Evolutionary conservation across 148 eudicot species (phyloP).

Genomic region (Simmondsia chinensis): DNA sequence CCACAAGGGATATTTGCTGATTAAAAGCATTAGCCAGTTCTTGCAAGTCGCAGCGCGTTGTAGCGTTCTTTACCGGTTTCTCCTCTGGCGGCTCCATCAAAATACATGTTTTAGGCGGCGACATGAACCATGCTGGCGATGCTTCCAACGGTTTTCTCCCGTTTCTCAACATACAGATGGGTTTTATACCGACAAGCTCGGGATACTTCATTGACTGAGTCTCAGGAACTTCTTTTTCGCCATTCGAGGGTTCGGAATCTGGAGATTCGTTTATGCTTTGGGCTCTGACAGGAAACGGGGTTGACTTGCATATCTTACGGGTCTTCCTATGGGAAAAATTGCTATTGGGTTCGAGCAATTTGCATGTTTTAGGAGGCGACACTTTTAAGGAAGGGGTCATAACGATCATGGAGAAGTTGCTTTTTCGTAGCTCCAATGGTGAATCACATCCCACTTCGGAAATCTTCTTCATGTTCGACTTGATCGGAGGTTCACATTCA

Average conservation of each 20-base stretch:
- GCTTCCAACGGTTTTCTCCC: constrained; percentile 36
- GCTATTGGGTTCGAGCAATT: constrained; percentile 49
- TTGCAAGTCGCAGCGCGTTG: constrained; percentile 14
- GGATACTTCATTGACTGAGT: constrained; percentile 43
- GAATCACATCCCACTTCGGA: constrained; percentile 15
- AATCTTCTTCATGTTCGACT: constrained; percentile 16
- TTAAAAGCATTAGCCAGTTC: constrained; percentile 14
- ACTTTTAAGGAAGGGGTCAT: constrained; percentile 60
- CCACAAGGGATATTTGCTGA: constrained; percentile 20
- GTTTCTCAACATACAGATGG: constrained; percentile 19
- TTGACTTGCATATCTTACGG: constrained; percentile 32
- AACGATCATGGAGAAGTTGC: constrained; percentile 25
- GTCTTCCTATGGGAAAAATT: constrained; percentile 20
- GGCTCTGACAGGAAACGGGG: constrained; percentile 50
- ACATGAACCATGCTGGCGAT: constrained; percentile 68
- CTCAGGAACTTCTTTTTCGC: constrained; percentile 26
- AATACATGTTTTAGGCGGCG: constrained; percentile 89
- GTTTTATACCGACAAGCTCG: constrained; percentile 48
- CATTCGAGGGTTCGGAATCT: constrained; percentile 42
- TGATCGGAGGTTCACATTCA: constrained; percentile 14
- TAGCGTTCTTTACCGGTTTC: constrained; percentile 18
- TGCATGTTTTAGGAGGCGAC: constrained; percentile 59
- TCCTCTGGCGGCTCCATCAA: constrained; percentile 69
- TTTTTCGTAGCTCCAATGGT: constrained; percentile 15
- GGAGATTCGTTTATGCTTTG: constrained; percentile 20